Conservation (phyloP, 345 rosid species). For the Murraya paniculata region DNA sequence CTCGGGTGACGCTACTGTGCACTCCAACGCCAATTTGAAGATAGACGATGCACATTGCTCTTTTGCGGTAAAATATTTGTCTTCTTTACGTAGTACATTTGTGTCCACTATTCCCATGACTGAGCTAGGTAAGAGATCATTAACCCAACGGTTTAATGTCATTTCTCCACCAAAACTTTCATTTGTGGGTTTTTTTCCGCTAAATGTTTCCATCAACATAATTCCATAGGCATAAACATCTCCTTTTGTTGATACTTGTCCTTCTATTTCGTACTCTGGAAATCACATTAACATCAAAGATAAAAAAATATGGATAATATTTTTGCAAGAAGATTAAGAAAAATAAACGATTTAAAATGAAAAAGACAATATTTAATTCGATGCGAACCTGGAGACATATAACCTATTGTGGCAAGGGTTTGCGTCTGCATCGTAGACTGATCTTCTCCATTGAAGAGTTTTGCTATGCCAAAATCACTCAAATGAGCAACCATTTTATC, state of each 20-base stretch:
- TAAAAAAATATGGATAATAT: neutral
- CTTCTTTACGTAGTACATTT: neutral
- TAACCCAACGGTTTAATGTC: neutral
- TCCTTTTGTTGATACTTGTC: neutral
- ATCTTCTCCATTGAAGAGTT: neutral
- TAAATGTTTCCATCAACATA: neutral
- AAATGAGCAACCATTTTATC: slow-evolving; percentile 1
- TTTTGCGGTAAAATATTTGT: neutral
- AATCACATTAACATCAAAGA: no score
- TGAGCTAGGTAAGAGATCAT: neutral
- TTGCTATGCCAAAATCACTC: slow-evolving; percentile 19
- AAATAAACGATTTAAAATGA: neutral
- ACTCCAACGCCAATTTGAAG: neutral
- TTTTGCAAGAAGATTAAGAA: neutral
- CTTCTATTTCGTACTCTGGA: slow-evolving; percentile 5
- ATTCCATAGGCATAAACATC: neutral
- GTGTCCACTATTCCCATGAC: neutral
- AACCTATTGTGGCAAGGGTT: slow-evolving; percentile 19
- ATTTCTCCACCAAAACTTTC: neutral
- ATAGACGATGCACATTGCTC: neutral
- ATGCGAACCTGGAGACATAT: slow-evolving; percentile 15
- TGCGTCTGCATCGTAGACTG: neutral
- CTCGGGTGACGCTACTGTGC: neutral
- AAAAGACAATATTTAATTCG: neutral
- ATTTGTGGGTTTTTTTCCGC: neutral